phyloP scores from a whole-genome alignment of 2,329 filamentous ascomycete species.

The Sodiomyces alkalinus region DNA sequence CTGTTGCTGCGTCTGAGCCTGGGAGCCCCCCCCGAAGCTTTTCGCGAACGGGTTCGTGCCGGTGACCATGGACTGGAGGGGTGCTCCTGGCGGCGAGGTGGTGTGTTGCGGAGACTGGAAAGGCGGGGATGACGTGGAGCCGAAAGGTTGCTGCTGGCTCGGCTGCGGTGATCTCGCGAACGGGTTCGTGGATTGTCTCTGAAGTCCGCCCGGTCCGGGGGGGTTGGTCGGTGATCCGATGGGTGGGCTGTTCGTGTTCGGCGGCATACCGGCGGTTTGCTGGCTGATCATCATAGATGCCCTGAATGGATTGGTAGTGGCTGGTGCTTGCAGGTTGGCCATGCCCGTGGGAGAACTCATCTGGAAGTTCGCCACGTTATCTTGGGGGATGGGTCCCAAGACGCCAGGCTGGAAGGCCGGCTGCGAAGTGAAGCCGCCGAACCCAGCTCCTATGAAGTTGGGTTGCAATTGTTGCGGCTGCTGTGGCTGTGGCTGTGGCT shows the following conservation, averaged over 20 bases:
- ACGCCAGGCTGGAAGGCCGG: slow-evolving; percentile 35
- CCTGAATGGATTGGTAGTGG: slow-evolving; percentile 82
- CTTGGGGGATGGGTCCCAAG: slow-evolving; percentile 42
- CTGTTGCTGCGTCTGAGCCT: slow-evolving; percentile 18
- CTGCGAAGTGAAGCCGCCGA: slow-evolving; percentile 67
- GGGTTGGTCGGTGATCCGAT: slow-evolving; percentile 15
- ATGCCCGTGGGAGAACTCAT: slow-evolving; percentile 26
- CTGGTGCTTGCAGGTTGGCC: slow-evolving; percentile 30
- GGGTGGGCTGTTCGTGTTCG: slow-evolving; percentile 21
- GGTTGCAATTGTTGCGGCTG: slow-evolving; percentile 27
- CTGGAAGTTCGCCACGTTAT: slow-evolving; percentile 36
- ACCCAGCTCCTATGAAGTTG: slow-evolving; percentile 56
- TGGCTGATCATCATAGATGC: slow-evolving; percentile 65
- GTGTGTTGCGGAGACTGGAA: slow-evolving; percentile 26
- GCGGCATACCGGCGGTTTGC: slow-evolving; percentile 32
- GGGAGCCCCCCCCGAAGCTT: slow-evolving; percentile 18
- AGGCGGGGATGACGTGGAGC: slow-evolving; percentile 18
- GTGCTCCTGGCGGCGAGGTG: slow-evolving; percentile 15
- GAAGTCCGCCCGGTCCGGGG: slow-evolving; percentile 4
- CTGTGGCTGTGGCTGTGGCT: slow-evolving; percentile 22
- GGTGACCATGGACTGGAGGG: slow-evolving; percentile 33
- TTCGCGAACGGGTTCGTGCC: slow-evolving; percentile 46
- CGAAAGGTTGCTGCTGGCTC: slow-evolving; percentile 17
- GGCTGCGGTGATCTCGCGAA: slow-evolving; percentile 50
- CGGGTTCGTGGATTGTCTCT: slow-evolving; percentile 66